Evolutionary conservation across 2,329 filamentous ascomycete genomes (phyloP).

Genomic region (Aspergillus viridinutans): DNA sequence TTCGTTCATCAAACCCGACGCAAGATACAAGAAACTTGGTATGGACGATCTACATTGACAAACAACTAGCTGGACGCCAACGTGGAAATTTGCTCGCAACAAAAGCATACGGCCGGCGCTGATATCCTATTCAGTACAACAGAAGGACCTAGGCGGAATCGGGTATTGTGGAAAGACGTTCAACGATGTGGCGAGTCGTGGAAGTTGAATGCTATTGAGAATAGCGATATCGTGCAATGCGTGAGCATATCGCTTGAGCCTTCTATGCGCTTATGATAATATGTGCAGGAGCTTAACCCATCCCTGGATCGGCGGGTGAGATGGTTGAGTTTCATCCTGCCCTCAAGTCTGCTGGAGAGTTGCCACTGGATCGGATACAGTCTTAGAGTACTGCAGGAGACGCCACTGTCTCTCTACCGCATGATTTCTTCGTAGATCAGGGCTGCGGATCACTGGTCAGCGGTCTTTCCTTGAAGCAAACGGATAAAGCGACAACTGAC

Average conservation of each 20-base stretch:
- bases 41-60: not conserved
- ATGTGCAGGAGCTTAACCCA: slow-evolving; percentile 12
- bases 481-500: slow-evolving; percentile 40
- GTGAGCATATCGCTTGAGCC: slow-evolving; percentile 6
- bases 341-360: not conserved
- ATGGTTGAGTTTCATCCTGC: not conserved
- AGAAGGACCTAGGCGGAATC: not conserved
- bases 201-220: not conserved
- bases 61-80: not conserved
- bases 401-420: slow-evolving; percentile 45
- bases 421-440: slow-evolving; percentile 98
- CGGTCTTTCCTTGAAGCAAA: not conserved
- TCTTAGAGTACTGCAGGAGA: not conserved
- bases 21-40: not conserved
- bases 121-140: not conserved
- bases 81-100: not conserved
- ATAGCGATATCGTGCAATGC: slow-evolving; percentile 7
- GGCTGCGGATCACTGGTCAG: slow-evolving; percentile 37
- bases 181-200: slow-evolving; percentile 1
- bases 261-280: slow-evolving; percentile 16
- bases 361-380: not conserved
- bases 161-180: not conserved
- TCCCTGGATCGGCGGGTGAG: not conserved
- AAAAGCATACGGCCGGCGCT: not conserved
- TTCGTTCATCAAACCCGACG: not conserved